These are phyloP conservation scores for Fistulina hepatica DNA, from an alignment of 1,284 basidiomycete genomes.

Conservation along the genomic window DNA sequence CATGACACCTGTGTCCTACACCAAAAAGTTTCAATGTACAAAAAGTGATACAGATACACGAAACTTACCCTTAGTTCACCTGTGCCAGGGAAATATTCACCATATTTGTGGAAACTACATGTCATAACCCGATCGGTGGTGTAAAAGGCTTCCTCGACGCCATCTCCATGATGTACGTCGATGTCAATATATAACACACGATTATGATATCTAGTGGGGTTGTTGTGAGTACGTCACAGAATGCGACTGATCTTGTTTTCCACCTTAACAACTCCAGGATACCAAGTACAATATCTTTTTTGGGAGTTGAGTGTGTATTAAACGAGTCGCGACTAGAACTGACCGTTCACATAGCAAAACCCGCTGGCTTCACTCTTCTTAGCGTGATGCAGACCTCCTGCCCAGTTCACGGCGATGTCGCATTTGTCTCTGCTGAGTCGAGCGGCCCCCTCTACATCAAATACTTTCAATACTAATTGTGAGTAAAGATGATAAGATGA, in stretches of 20 bases:
- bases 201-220: constrained; percentile 66
- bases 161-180: constrained; percentile 98
- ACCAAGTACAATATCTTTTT: constrained; percentile 90
- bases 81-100: constrained; percentile 98
- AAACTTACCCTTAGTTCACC: constrained; percentile 78
- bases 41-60: background rate
- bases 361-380: constrained; percentile 99
- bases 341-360: constrained; percentile 98
- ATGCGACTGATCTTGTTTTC: constrained; percentile 12
- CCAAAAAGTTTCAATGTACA: constrained; percentile 3
- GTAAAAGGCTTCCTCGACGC: constrained; percentile 99
- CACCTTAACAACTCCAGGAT: constrained; percentile 89
- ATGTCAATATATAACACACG: constrained; percentile 98
- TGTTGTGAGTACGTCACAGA: constrained; percentile 1
- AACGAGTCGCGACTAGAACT: constrained; percentile 7
- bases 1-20: constrained; percentile 83
- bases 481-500: constrained; percentile 17
- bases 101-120: constrained; percentile 97
- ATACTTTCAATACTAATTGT: constrained; percentile 2
- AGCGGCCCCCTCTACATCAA: constrained; percentile 83
- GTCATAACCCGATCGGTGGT: constrained; percentile 99
- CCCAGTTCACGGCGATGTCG: constrained; percentile 99
- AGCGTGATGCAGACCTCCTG: constrained; percentile 94
- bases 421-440: constrained; percentile 93
- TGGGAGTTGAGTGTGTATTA: constrained; percentile 2